Evolutionary conservation across 257 asterid genomes (phyloP), one percentile per base, ranked within the genome.

Genomic region (Henckelia pumila): DNA sequence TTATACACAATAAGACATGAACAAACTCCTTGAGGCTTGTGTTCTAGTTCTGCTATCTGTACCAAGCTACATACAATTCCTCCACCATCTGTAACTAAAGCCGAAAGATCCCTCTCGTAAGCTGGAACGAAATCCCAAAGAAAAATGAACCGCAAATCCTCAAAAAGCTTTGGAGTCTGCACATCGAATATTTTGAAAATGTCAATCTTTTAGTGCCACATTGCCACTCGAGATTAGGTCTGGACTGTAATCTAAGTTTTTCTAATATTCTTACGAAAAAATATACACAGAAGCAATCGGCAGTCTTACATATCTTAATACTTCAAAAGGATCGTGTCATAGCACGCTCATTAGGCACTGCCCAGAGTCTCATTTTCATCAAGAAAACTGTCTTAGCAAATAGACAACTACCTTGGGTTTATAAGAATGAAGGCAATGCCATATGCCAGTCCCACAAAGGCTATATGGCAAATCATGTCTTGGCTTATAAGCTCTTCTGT

Each of bases 111-210:
- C 7, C 20, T 63, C 79, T 78, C 84, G 91, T 78, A 87, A 63
- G 82, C 68, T 56, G 85, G 84, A 65, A 79, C 71, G 59, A 90
- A 90, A 25, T 79, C 89, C n/a, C 92, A 95, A 64, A 59, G 64
- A 35, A 88, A 79, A 61, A 84, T 81, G 55, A 94, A 94, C 72
- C 75, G 75, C 59, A 85, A 56, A 21, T 89, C 88, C 14, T 73
- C 72, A 44, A 94, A 94, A 61, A 91, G 89, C 75, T 86, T 88
- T 33, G 96, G 91, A 17, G 66, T 92, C 99, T 93, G 86, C 52
- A 66, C 22, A 53, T 62, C 69, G 56, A 57, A 65, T 40, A 5
- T 35, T 64, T 14, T 14, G n/a, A 32, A 37, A 3, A 56, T 8
- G 47, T 28, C 21, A 59, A 20, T 23, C 21, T 8, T 8, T 57